Conservation (phyloP, 257 asterid genomes). For the Catharanthus roseus region DNA sequence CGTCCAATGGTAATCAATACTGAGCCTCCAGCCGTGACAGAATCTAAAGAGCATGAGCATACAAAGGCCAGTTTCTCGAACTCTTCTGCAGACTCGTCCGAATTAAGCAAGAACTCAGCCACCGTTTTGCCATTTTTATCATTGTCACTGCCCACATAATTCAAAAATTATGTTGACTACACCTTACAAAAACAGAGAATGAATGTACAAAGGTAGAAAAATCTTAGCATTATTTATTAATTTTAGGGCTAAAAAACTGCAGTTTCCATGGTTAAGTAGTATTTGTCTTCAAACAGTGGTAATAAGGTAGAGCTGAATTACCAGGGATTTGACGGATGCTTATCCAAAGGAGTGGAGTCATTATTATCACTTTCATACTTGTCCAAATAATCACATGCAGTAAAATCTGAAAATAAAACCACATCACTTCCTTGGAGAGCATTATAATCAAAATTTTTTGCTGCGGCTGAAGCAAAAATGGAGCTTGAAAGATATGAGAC, state of each 20-base stretch:
- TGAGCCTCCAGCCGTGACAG: conserved; percentile 64
- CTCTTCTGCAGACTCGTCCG: conserved; percentile 50
- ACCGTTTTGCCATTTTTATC: conserved; percentile 29
- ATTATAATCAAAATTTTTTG: conserved; percentile 52
- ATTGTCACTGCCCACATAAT: conserved; percentile 34
- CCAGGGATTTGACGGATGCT: conserved; percentile 34
- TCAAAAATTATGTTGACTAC: conserved; percentile 11
- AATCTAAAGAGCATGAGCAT: conserved; percentile 62
- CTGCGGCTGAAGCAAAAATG: conserved; percentile 41
- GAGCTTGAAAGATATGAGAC: conserved; percentile 65
- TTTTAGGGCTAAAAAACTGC: neutral
- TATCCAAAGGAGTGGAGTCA: conserved; percentile 21
- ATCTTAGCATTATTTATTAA: neutral
- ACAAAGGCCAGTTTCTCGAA: conserved; percentile 64
- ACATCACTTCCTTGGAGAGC: conserved; percentile 62
- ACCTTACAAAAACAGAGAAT: neutral
- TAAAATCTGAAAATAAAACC: conserved; percentile 58
- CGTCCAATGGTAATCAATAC: conserved; percentile 80
- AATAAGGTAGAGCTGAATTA: conserved; percentile 14
- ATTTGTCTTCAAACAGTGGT: neutral
- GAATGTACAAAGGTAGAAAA: neutral
- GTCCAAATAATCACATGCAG: conserved; percentile 26
- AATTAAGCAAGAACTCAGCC: conserved; percentile 20
- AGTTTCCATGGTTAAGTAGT: neutral
- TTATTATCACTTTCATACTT: conserved; percentile 25